Conservation (phyloP, 1,284 basidiomycete species). For the Ganoderma sinense region DNA sequence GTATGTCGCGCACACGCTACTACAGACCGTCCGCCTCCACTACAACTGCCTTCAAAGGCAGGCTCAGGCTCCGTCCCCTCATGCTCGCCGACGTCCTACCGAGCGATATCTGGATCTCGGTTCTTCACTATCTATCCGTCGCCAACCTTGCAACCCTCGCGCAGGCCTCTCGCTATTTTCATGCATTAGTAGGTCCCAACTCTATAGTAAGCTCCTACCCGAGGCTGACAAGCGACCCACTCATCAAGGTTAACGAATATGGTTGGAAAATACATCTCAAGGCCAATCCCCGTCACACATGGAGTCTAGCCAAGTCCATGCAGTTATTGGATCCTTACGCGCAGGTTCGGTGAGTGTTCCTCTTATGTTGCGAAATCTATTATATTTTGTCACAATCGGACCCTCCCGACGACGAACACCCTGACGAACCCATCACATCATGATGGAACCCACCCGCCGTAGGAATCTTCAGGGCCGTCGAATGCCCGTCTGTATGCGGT, state of each 20-base stretch:
- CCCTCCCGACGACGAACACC: not conserved
- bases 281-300: slow-evolving; percentile 57
- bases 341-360: slow-evolving; percentile 44
- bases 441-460: not conserved
- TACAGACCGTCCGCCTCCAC: not conserved
- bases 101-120: slow-evolving; percentile 62
- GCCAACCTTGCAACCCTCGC: slow-evolving; percentile 56
- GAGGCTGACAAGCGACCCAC: not conserved
- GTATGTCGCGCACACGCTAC: slow-evolving; percentile 8
- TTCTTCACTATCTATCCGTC: slow-evolving; percentile 56
- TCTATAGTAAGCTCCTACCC: not conserved
- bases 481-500: not conserved
- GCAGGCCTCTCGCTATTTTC: slow-evolving; percentile 52
- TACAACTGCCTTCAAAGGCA: slow-evolving; percentile 7
- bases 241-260: slow-evolving; percentile 59
- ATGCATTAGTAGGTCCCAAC: slow-evolving; percentile 53
- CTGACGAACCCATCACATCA: not conserved
- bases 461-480: not conserved
- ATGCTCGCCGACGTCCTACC: slow-evolving; percentile 49
- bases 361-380: not conserved
- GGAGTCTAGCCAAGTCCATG: slow-evolving; percentile 56
- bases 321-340: slow-evolving; percentile 53
- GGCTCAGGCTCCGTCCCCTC: slow-evolving; percentile 15
- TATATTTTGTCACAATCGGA: not conserved
- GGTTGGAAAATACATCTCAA: slow-evolving; percentile 67